These are phyloP conservation scores for Syncephalastrum sp. DNA, from an alignment of 371 early-diverging fungal species.

Conservation along the genomic window DNA sequence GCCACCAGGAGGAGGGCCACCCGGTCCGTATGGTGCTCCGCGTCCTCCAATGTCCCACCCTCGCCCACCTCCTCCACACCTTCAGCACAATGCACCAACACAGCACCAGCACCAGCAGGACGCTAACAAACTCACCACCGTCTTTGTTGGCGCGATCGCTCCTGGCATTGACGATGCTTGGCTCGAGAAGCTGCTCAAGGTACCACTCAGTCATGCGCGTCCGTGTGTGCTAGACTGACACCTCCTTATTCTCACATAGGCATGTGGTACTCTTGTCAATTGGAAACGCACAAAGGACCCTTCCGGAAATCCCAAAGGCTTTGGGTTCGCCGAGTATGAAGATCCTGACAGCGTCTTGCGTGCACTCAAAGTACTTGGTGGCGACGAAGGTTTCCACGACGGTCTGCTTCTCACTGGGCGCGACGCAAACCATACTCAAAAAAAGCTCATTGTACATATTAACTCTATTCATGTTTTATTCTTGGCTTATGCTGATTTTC, in stretches of 20 bases:
- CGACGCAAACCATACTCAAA: slow-evolving; percentile 57
- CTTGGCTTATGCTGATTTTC: background rate
- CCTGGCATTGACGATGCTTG: slow-evolving; percentile 69
- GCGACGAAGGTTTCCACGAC: slow-evolving; percentile 53
- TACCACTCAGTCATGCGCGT: slow-evolving; percentile 13
- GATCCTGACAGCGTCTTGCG: slow-evolving; percentile 67
- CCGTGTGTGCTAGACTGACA: background rate
- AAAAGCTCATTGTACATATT: slow-evolving; percentile 56
- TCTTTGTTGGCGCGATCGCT: slow-evolving; percentile 78
- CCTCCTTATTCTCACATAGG: slow-evolving; percentile 31
- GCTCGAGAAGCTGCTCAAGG: slow-evolving; percentile 71
- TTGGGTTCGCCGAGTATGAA: slow-evolving; percentile 82
- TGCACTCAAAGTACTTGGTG: slow-evolving; percentile 72
- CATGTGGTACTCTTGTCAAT: slow-evolving; percentile 58
- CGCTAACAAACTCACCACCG: slow-evolving; percentile 64
- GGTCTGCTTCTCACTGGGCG: slow-evolving; percentile 52
- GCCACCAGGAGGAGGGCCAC: slow-evolving; percentile 13
- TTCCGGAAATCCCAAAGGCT: slow-evolving; percentile 68
- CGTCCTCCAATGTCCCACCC: slow-evolving; percentile 7
- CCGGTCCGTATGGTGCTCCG: slow-evolving; percentile 4
- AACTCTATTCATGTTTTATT: background rate
- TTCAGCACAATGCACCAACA: slow-evolving; percentile 7
- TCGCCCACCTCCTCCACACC: background rate
- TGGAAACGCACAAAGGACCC: slow-evolving; percentile 80
- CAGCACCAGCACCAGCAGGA: slow-evolving; percentile 4